Conservation (phyloP, 75 land plant genomes). For the Isoetes taiwanensis region DNA sequence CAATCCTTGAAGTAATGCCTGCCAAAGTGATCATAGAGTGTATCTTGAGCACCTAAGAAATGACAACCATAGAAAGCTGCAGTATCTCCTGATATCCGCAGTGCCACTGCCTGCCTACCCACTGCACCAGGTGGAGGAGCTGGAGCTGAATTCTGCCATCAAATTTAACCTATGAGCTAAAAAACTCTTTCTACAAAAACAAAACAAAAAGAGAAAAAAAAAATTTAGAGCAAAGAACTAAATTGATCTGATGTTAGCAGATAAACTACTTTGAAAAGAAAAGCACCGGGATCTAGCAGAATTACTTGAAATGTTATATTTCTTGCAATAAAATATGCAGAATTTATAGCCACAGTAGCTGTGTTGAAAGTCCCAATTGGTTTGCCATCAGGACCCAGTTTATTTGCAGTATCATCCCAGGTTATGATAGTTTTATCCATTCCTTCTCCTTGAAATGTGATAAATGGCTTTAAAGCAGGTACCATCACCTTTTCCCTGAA, state of each 20-base stretch:
- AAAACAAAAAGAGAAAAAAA: too few relatives aligned
- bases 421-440: conserved; percentile 50
- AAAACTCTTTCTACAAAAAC: too few relatives aligned
- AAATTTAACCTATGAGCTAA: too few relatives aligned
- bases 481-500: conserved; percentile 73
- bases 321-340: conserved; percentile 70
- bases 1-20: conserved; percentile 1
- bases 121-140: background rate
- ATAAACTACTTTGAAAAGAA: too few relatives aligned
- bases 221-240: too few relatives aligned
- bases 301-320: conserved; percentile 85
- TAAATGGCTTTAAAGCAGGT: conserved; percentile 44
- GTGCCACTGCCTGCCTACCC: background rate
- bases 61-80: conserved; percentile 5
- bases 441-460: conserved; percentile 71
- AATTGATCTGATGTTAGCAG: too few relatives aligned
- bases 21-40: background rate
- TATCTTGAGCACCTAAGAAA: conserved; percentile 6
- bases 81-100: background rate
- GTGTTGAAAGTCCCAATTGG: conserved; percentile 59
- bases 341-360: conserved; percentile 75
- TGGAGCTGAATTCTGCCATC: conserved; percentile 6
- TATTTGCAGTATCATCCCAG: conserved; percentile 68
- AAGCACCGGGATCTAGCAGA: too few relatives aligned
- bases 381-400: conserved; percentile 38